These are phyloP conservation scores for Colletotrichum liaoningense DNA, from an alignment of 2,329 filamentous ascomycete genomes.

Conservation along the genomic window DNA sequence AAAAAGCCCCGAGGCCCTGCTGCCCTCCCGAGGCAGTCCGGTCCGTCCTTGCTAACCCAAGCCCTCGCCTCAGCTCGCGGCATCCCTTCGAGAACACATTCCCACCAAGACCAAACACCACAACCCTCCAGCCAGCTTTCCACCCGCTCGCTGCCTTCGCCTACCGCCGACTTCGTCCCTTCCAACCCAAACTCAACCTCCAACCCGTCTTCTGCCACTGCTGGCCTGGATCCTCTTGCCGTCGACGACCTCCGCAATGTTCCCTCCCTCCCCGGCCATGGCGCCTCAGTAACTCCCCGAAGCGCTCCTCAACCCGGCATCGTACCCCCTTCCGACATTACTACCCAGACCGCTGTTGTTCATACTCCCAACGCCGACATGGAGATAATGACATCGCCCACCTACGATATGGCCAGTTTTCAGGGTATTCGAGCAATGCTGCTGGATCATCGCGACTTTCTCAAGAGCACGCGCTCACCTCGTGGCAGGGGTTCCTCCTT, in stretches of 20 bases:
- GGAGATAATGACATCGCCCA: conserved; percentile 45
- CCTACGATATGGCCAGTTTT: conserved; percentile 46
- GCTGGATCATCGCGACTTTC: conserved; percentile 47
- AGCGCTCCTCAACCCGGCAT: conserved; percentile 41
- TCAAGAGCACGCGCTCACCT: conserved; percentile 41
- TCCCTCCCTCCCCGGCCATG: conserved; percentile 46
- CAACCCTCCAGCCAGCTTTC: conserved; percentile 11
- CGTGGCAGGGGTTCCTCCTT: conserved; percentile 42
- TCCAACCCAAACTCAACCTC: background rate
- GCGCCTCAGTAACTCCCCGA: conserved; percentile 51
- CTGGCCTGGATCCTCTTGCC: conserved; percentile 39
- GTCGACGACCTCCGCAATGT: conserved; percentile 44
- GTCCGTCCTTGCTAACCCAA: conserved; percentile 67
- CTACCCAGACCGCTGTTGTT: background rate
- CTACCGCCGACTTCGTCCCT: conserved; percentile 7
- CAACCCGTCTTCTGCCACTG: conserved; percentile 28
- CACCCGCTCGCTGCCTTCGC: conserved; percentile 25
- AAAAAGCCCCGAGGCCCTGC: conserved; percentile 60
- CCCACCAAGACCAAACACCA: conserved; percentile 22
- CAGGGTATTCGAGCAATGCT: conserved; percentile 50
- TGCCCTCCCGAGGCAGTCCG: conserved; percentile 54
- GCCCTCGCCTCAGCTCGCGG: conserved; percentile 69
- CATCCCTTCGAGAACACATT: conserved; percentile 45
- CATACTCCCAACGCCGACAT: conserved; percentile 39
- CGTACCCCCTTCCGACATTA: conserved; percentile 44